Percentiles rank a stretch among this genome's conserved stretches.
Evolutionary conservation across 108 stramenopile genomes (phyloP).

Genomic region (Epithemia pelagica): DNA sequence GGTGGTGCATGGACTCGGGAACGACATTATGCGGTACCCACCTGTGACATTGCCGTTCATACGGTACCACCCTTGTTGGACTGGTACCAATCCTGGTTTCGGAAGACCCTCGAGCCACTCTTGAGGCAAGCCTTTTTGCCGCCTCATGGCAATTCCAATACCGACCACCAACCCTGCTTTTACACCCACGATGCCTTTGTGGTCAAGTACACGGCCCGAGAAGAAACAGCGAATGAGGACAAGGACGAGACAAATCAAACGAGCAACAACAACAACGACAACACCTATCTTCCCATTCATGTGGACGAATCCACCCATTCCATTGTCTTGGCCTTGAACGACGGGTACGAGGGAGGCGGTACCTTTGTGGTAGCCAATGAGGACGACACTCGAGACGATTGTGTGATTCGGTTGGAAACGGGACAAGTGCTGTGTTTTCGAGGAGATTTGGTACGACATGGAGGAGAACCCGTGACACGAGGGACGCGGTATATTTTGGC

Average conservation of each 20-base stretch:
- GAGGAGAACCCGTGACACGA: conserved; percentile 27
- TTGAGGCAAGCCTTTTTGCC: background rate
- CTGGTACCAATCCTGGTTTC: conserved; percentile 47
- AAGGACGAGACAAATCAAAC: background rate
- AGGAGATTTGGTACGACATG: conserved; percentile 34
- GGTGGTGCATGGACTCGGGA: conserved; percentile 74
- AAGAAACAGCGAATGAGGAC: too few relatives aligned
- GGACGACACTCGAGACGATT: too few relatives aligned
- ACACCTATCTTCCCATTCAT: conserved; percentile 79
- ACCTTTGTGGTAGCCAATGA: conserved; percentile 61
- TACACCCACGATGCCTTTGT: conserved; percentile 89
- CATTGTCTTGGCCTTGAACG: conserved; percentile 84
- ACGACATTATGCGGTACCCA: conserved; percentile 95
- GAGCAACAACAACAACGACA: conserved; percentile 12
- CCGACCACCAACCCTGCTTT: too few relatives aligned
- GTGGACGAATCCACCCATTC: conserved; percentile 85
- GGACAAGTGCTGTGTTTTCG: conserved; percentile 33
- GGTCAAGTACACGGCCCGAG: conserved; percentile 71
- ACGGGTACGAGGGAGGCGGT: conserved; percentile 78
- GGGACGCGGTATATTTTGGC: conserved; percentile 37
- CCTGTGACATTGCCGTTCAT: conserved; percentile 88
- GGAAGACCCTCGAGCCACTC: too few relatives aligned
- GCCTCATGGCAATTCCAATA: background rate
- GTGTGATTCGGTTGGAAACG: background rate
- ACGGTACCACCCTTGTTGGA: conserved; percentile 35